A percentile compares a stretch with the other conserved stretches of the same genome.
Conservation (phyloP, 768 basidiomycete genomes). For the Suillus discolor region DNA sequence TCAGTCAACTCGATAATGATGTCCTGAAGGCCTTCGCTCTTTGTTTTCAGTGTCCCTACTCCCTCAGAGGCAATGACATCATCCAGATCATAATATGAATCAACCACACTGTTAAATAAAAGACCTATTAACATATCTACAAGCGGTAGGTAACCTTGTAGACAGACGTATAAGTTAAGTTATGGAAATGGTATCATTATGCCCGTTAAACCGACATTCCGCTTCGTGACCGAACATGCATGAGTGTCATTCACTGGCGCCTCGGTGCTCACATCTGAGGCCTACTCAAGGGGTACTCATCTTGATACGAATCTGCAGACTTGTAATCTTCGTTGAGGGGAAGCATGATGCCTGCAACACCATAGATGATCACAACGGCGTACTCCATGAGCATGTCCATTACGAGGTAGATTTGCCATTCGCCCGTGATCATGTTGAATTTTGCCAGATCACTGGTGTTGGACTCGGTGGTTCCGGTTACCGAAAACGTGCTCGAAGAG, state of each 20-base stretch:
- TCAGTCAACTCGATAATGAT: background rate
- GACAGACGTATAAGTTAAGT: background rate
- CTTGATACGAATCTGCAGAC: constrained; percentile 14
- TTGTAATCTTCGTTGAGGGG: constrained; percentile 24
- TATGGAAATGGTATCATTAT: background rate
- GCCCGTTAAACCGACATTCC: background rate
- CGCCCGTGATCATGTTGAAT: constrained; percentile 54
- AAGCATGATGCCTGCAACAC: constrained; percentile 21
- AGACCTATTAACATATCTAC: background rate
- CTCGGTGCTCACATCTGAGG: background rate
- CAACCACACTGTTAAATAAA: background rate
- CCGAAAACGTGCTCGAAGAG: constrained; percentile 45
- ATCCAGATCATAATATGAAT: background rate
- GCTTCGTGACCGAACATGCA: background rate
- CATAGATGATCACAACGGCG: constrained; percentile 44
- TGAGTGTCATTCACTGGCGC: background rate
- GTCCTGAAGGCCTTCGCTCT: background rate
- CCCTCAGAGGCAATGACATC: background rate
- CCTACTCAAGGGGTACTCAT: constrained; percentile 35
- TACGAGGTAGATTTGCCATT: constrained; percentile 54
- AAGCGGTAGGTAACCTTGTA: background rate
- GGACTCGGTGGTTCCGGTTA: constrained; percentile 23
- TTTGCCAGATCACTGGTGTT: constrained; percentile 39
- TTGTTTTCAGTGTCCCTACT: background rate
- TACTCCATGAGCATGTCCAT: constrained; percentile 62